A percentile compares a stretch with the other conserved stretches of the same genome.
phyloP scores from a whole-genome alignment of 2,329 filamentous ascomycete genomes.

The Exutisphaerella laricina region DNA sequence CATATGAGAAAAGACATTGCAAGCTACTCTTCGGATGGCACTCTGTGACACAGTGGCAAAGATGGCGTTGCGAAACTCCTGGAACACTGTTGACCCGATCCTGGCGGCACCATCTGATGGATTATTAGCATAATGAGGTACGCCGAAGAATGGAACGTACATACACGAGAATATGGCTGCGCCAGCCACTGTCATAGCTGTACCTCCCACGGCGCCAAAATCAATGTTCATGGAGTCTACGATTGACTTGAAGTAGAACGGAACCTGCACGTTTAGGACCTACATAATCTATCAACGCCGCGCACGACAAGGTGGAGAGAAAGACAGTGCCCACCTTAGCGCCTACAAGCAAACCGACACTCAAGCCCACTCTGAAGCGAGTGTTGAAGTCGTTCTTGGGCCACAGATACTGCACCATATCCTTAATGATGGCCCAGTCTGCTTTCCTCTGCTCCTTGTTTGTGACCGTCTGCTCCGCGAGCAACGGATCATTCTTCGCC shows the following conservation, averaged over 20 bases:
- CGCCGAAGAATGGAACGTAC: conserved; percentile 3
- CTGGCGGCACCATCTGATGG: conserved; percentile 69
- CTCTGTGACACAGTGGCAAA: conserved; percentile 97
- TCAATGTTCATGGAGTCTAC: conserved; percentile 98
- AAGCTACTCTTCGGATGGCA: conserved; percentile 83
- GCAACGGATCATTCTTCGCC: conserved; percentile 51
- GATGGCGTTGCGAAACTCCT: conserved; percentile 90
- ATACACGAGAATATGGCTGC: conserved; percentile 74
- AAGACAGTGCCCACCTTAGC: conserved; percentile 60
- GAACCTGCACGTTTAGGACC: conserved; percentile 92
- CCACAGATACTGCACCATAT: conserved; percentile 96
- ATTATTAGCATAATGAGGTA: background rate
- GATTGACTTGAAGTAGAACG: conserved; percentile 98
- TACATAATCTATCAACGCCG: conserved; percentile 34
- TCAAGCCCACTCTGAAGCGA: conserved; percentile 76
- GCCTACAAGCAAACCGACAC: conserved; percentile 76
- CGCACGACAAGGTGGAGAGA: conserved; percentile 8
- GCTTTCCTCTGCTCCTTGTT: conserved; percentile 88
- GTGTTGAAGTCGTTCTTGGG: conserved; percentile 79
- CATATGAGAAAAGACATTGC: conserved; percentile 88
- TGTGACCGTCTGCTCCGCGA: conserved; percentile 59
- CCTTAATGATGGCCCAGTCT: conserved; percentile 97
- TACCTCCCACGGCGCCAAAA: conserved; percentile 77
- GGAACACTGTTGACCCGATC: conserved; percentile 82
- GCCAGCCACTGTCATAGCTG: conserved; percentile 80